Evolutionary conservation across 805 yeast species (phyloP), one percentile per base, ranked within the genome.

Genomic region (Yamadazyma nakazawae): DNA sequence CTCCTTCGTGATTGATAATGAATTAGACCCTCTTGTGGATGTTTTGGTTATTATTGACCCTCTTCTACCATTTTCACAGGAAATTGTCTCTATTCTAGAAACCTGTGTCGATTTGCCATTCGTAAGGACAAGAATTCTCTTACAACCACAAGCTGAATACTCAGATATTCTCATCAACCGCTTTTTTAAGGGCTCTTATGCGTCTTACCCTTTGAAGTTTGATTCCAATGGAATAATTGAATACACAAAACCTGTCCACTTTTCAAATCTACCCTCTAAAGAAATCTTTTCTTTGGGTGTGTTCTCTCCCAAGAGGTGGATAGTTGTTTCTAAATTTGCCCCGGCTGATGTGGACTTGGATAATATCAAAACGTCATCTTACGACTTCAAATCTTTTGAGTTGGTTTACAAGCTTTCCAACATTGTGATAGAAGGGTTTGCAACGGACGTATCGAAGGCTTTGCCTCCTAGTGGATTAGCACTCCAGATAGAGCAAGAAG

Each of bases 11-110:
- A 45, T 68, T 11, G 57, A 54, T 9, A 50, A 54, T 50, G 48
- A 53, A 7, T 52, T 52, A 1, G 46, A 58, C 2, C 71, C 76
- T 28, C 62, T 65, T 14, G 59, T 89, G 17, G 85, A 85, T 50
- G 57, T 90, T 4, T 62, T 79, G 4, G 67, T 86, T 0, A 63
- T 86, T 1, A 57, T 88, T 34, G 90, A 94, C 60, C 97, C 98
- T 1, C 62, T 81, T 1, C 77, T 79, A 48, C 91, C 85, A 54
- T 56, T 67, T 13, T 77, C 95, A 0, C 98, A 88, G 56, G 79
- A 77, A 41, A 56, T 81, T 8, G 54, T 85, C 0, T 67, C 84
- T 0, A 59, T 85, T 14, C 58, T 64, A 2, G 54, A 61, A 2
- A 54, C 78, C 0, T 51, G 84, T 8, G 61, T 63, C 28, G 61